These are phyloP conservation scores for Suillus subalutaceus DNA, from an alignment of 768 basidiomycete genomes.

Conservation along the genomic window DNA sequence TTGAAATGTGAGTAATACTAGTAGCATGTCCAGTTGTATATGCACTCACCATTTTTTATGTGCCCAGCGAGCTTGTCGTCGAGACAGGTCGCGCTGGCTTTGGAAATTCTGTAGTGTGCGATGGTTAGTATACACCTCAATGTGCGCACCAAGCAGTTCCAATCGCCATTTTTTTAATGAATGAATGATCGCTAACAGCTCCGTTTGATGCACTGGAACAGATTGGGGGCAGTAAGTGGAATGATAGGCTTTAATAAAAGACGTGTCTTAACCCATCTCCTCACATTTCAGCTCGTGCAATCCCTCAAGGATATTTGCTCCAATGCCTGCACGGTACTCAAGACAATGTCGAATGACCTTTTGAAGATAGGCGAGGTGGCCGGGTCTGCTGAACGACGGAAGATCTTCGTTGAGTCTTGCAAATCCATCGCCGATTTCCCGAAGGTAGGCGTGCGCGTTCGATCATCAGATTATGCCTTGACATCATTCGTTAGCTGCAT, in stretches of 20 bases:
- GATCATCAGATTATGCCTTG: conserved; percentile 6
- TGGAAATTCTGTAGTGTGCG: too few species aligned
- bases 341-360: conserved; percentile 59
- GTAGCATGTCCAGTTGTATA: too few species aligned
- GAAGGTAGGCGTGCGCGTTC: conserved; percentile 32
- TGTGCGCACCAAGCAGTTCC: too few species aligned
- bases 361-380: conserved; percentile 53
- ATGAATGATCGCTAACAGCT: too few species aligned
- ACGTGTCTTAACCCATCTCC: conserved; percentile 6
- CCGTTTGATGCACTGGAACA: too few species aligned
- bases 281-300: conserved; percentile 56
- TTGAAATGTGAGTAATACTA: too few species aligned
- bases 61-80: too few species aligned
- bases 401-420: conserved; percentile 55
- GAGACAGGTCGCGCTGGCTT: too few species aligned
- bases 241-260: neutral
- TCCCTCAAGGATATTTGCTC: conserved; percentile 65
- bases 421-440: conserved; percentile 38
- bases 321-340: conserved; percentile 52
- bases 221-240: conserved; percentile 64
- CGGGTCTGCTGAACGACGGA: conserved; percentile 54
- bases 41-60: too few species aligned
- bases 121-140: too few species aligned
- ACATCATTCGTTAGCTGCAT: conserved; percentile 49
- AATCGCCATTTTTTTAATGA: too few species aligned